Evolutionary conservation across 805 yeast species (phyloP).

Genomic region (Candida schatavii): DNA sequence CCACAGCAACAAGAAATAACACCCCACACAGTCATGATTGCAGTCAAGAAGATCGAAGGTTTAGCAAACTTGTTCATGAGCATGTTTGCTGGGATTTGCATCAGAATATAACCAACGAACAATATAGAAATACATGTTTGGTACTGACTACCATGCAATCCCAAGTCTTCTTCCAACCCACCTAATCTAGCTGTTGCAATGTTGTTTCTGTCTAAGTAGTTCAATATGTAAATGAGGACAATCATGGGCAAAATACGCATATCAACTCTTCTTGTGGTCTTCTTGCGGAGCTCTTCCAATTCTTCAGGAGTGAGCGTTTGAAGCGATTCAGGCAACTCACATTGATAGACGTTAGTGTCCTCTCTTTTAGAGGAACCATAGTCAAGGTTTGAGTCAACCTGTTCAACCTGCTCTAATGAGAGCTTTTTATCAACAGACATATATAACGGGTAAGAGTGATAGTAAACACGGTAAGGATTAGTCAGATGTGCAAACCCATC

Average conservation of each 20-base stretch:
- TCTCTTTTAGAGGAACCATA: not conserved
- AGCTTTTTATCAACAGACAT: not conserved
- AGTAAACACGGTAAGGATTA: no score
- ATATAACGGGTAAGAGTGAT: no score
- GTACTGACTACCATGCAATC: conserved; percentile 40
- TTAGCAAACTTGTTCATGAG: conserved; percentile 44
- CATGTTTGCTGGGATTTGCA: conserved; percentile 50
- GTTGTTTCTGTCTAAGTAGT: conserved; percentile 51
- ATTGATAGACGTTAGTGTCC: not conserved
- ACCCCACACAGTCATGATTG: conserved; percentile 53
- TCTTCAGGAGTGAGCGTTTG: conserved; percentile 37
- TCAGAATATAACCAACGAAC: conserved; percentile 47
- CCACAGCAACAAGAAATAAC: conserved; percentile 46
- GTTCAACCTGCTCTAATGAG: conserved; percentile 2
- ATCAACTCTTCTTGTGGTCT: conserved; percentile 48
- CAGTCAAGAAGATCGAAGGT: conserved; percentile 50
- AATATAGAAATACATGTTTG: conserved; percentile 53
- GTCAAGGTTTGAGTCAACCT: not conserved
- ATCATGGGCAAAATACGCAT: conserved; percentile 48
- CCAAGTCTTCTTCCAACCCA: conserved; percentile 44
- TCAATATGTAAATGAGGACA: conserved; percentile 49
- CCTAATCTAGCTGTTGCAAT: conserved; percentile 55
- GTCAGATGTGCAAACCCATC: no score
- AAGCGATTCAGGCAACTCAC: conserved; percentile 30
- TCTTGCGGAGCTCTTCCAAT: conserved; percentile 39